Conservation (phyloP, 768 basidiomycete genomes). For the Pulveroboletus sp. region DNA sequence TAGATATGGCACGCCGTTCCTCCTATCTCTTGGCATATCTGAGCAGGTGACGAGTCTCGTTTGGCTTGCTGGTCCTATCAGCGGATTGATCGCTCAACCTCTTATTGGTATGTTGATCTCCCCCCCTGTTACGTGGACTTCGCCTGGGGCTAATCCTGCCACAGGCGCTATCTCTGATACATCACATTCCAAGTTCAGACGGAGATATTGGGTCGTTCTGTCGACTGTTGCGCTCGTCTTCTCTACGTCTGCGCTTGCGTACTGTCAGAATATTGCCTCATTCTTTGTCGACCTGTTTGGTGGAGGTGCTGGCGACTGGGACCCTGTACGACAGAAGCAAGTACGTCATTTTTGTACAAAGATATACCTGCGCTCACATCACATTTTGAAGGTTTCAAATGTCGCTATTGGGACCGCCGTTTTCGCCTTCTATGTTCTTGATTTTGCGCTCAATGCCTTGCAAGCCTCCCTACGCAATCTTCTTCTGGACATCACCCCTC, state of each 20-base stretch:
- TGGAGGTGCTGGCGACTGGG: slow-evolving; percentile 81
- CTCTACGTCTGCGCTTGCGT: slow-evolving; percentile 78
- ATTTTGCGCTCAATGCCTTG: slow-evolving; percentile 95
- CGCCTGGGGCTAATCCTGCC: slow-evolving; percentile 2
- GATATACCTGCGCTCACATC: neutral
- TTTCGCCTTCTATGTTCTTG: slow-evolving; percentile 85
- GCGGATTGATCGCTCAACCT: slow-evolving; percentile 94
- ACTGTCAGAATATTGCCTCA: slow-evolving; percentile 67
- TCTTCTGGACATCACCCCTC: slow-evolving; percentile 86
- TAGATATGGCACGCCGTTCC: slow-evolving; percentile 94
- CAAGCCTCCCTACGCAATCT: slow-evolving; percentile 92
- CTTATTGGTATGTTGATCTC: slow-evolving; percentile 66
- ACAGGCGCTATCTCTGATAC: slow-evolving; percentile 93
- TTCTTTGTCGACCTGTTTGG: slow-evolving; percentile 75
- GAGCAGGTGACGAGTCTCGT: slow-evolving; percentile 91
- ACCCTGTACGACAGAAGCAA: slow-evolving; percentile 61
- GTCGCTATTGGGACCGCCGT: slow-evolving; percentile 84
- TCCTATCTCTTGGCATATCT: slow-evolving; percentile 73
- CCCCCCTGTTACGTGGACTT: neutral
- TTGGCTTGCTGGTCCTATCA: slow-evolving; percentile 94
- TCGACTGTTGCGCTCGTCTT: slow-evolving; percentile 77
- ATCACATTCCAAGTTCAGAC: slow-evolving; percentile 82
- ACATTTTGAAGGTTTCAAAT: slow-evolving; percentile 48
- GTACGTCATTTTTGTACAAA: slow-evolving; percentile 35
- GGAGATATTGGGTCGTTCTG: slow-evolving; percentile 90